Conservation (phyloP, 169 alveolate genomes). For the Eimeria zaria region DNA sequence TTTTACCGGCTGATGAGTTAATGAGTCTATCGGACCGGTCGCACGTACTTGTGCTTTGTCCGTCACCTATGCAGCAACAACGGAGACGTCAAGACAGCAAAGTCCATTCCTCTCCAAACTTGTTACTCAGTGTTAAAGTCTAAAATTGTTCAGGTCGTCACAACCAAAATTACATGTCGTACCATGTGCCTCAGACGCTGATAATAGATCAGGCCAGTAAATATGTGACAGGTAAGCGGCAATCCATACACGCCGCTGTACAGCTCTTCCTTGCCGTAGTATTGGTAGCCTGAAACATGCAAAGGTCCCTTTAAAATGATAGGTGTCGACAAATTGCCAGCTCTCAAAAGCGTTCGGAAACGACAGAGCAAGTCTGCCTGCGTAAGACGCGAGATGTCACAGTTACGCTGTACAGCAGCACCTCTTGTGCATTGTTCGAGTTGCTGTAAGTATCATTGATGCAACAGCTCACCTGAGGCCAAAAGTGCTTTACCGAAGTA, state of each 20-base stretch:
- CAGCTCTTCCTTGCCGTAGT: slow-evolving; percentile 99
- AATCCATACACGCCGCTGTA: slow-evolving; percentile 99
- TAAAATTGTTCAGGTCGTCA: background rate
- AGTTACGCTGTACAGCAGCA: background rate
- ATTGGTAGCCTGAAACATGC: slow-evolving; percentile 96
- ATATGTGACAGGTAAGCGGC: slow-evolving; percentile 98
- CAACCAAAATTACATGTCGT: slow-evolving; percentile 82
- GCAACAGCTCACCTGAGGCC: slow-evolving; percentile 59
- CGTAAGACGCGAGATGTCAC: background rate
- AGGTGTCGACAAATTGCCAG: background rate
- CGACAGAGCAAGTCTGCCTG: background rate
- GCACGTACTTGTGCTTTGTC: slow-evolving; percentile 98
- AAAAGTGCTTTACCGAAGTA: slow-evolving; percentile 89
- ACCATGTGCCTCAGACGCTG: slow-evolving; percentile 99
- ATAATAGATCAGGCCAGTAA: slow-evolving; percentile 99
- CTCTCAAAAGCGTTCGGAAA: background rate
- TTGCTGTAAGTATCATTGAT: background rate
- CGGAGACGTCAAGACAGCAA: background rate
- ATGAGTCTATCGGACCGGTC: slow-evolving; percentile 99
- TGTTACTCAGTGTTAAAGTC: no score
- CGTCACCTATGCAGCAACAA: slow-evolving; percentile 84
- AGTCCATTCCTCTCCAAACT: background rate
- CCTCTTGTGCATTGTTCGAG: background rate
- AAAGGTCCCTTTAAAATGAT: background rate
- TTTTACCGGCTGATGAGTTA: slow-evolving; percentile 99